phyloP scores from a whole-genome alignment of 306 rosid species.

The Erythrophleum fordii region DNA sequence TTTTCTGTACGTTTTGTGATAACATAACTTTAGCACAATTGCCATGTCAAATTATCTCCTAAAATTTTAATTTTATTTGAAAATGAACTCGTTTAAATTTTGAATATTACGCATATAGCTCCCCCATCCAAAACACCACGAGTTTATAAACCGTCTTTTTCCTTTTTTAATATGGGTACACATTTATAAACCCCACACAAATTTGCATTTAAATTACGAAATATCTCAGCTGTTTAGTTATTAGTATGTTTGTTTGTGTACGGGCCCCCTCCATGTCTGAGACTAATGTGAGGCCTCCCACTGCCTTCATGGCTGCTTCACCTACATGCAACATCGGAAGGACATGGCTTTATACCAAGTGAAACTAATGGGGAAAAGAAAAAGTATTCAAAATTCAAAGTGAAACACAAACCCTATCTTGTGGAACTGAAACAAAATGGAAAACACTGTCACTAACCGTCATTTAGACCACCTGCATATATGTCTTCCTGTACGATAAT shows the following conservation, averaged over 20 bases:
- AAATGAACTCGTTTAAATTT: background rate
- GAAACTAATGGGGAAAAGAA: background rate
- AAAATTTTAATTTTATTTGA: background rate
- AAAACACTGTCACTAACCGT: background rate
- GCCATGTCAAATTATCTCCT: background rate
- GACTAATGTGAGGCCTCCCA: background rate
- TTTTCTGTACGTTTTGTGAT: no score
- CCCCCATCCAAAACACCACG: no score
- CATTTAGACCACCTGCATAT: background rate
- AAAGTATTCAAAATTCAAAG: background rate
- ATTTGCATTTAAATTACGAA: background rate
- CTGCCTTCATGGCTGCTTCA: background rate
- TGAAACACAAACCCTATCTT: background rate
- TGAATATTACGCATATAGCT: background rate
- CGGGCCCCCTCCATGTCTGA: background rate
- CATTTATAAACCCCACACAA: background rate
- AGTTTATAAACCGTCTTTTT: no score
- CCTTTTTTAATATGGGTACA: background rate
- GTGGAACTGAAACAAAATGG: background rate
- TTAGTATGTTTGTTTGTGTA: background rate
- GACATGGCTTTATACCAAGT: background rate
- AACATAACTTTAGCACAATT: background rate
- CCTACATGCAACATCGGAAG: background rate
- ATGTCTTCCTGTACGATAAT: background rate
- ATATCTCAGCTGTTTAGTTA: background rate